These are phyloP conservation scores for Teunomyces barrocoloradensis DNA, from an alignment of 805 yeast species.

Conservation along the genomic window DNA sequence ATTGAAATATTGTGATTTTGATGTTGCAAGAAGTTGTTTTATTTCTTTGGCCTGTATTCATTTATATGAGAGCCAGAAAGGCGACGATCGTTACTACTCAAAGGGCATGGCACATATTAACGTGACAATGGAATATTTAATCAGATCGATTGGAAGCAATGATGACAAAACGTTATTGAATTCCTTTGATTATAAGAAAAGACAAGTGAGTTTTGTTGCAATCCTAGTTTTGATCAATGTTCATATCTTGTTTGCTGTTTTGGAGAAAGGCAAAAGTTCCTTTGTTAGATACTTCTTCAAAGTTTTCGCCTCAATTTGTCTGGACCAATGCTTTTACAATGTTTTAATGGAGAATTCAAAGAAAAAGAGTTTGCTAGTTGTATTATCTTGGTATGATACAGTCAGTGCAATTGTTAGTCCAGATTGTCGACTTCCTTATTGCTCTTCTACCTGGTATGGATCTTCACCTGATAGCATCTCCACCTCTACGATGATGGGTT, in stretches of 20 bases:
- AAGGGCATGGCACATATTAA: constrained; percentile 55
- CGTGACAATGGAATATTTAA: constrained; percentile 54
- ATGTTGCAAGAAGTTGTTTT: constrained; percentile 57
- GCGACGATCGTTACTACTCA: constrained; percentile 49
- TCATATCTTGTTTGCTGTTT: constrained; percentile 50
- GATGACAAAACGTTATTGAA: constrained; percentile 1
- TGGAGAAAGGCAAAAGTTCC: constrained; percentile 55
- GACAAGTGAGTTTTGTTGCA: constrained; percentile 31
- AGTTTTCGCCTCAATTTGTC: constrained; percentile 49
- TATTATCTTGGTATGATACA: constrained; percentile 61
- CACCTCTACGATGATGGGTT: constrained; percentile 55
- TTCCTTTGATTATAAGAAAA: constrained; percentile 11
- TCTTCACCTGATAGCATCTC: constrained; percentile 39
- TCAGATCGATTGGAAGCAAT: constrained; percentile 34
- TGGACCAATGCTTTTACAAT: constrained; percentile 40
- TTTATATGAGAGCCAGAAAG: constrained; percentile 50
- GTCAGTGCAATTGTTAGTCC: constrained; percentile 55
- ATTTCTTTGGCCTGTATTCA: constrained; percentile 56
- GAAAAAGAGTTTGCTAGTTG: constrained; percentile 48
- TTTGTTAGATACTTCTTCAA: constrained; percentile 48
- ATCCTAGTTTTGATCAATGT: constrained; percentile 53
- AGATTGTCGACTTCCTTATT: constrained; percentile 54
- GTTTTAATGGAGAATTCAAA: constrained; percentile 44
- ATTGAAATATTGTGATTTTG: constrained; percentile 54
- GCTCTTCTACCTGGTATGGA: constrained; percentile 55